These are phyloP conservation scores for Rubia yunnanensis DNA, from an alignment of 257 asterid genomes.

Conservation along the genomic window DNA sequence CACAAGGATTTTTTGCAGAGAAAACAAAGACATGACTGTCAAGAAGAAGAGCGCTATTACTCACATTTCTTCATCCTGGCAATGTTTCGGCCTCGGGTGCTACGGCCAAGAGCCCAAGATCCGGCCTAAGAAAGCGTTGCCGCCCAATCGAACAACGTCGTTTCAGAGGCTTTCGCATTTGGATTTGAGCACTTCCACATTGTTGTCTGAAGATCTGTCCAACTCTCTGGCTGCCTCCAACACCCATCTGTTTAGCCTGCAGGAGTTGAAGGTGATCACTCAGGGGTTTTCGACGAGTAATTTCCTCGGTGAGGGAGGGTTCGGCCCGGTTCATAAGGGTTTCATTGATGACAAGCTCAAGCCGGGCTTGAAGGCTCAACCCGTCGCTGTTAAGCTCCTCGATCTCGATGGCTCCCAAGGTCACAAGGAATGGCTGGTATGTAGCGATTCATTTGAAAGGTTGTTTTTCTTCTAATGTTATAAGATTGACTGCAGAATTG, in stretches of 20 bases:
- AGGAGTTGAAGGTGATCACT: conserved; percentile 71
- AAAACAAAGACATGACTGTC: conserved; percentile 19
- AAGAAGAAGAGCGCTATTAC: conserved; percentile 24
- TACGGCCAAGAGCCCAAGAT: conserved; percentile 23
- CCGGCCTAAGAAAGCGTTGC: conserved; percentile 3
- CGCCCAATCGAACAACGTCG: conserved; percentile 21
- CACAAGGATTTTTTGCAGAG: neutral
- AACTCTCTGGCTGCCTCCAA: conserved; percentile 72
- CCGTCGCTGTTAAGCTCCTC: conserved; percentile 87
- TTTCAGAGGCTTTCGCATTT: conserved; percentile 45
- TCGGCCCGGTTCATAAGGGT: conserved; percentile 96
- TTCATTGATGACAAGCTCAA: conserved; percentile 77
- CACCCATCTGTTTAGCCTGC: conserved; percentile 55
- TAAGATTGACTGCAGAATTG: too few relatives aligned
- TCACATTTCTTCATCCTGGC: conserved; percentile 27
- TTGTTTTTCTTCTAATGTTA: too few relatives aligned
- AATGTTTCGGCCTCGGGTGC: conserved; percentile 40
- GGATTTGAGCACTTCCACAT: conserved; percentile 51
- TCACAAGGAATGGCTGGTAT: conserved; percentile 92
- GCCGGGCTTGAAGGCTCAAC: conserved; percentile 86
- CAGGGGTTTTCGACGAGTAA: conserved; percentile 66
- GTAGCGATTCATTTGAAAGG: neutral
- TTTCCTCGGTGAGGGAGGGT: conserved; percentile 89
- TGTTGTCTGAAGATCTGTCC: conserved; percentile 61
- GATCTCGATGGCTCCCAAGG: conserved; percentile 92